Conservation (phyloP, 1,139 yeast species). For the Sugiyamaella paludigena region DNA sequence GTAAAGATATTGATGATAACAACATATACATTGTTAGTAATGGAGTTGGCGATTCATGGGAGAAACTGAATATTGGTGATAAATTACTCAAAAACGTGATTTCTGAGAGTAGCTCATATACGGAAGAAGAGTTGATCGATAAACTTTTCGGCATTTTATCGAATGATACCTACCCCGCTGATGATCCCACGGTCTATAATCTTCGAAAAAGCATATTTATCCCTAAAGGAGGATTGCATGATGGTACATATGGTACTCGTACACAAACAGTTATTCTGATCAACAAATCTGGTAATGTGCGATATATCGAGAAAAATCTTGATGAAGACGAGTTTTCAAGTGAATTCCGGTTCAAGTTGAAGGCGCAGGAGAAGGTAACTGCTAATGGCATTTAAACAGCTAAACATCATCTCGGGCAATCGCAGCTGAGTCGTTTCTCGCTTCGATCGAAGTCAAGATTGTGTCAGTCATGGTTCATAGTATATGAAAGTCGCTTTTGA, state of each 20-base stretch:
- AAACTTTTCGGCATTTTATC: slow-evolving; percentile 56
- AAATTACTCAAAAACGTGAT: slow-evolving; percentile 44
- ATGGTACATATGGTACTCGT: slow-evolving; percentile 68
- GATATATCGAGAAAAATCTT: slow-evolving; percentile 45
- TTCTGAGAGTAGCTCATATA: slow-evolving; percentile 31
- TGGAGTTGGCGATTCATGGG: slow-evolving; percentile 60
- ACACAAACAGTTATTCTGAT: slow-evolving; percentile 79
- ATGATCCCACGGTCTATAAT: slow-evolving; percentile 23
- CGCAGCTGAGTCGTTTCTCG: too few relatives aligned
- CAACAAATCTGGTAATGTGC: slow-evolving; percentile 48
- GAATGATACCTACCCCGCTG: slow-evolving; percentile 42
- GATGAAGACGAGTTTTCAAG: slow-evolving; percentile 37
- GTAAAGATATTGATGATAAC: slow-evolving; percentile 30
- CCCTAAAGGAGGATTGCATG: slow-evolving; percentile 51
- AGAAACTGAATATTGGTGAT: slow-evolving; percentile 59
- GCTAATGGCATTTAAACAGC: neutral
- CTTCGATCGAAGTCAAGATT: too few relatives aligned
- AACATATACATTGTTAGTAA: slow-evolving; percentile 56
- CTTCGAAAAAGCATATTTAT: slow-evolving; percentile 65
- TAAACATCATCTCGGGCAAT: too few relatives aligned
- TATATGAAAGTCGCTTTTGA: too few relatives aligned
- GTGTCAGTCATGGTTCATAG: too few relatives aligned
- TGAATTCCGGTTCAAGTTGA: slow-evolving; percentile 18
- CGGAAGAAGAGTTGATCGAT: slow-evolving; percentile 48
- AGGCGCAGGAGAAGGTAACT: neutral